Base-by-base conservation (phyloP, 495 filamentous ascomycete species). In the Aspergillus indologenus region DNA sequence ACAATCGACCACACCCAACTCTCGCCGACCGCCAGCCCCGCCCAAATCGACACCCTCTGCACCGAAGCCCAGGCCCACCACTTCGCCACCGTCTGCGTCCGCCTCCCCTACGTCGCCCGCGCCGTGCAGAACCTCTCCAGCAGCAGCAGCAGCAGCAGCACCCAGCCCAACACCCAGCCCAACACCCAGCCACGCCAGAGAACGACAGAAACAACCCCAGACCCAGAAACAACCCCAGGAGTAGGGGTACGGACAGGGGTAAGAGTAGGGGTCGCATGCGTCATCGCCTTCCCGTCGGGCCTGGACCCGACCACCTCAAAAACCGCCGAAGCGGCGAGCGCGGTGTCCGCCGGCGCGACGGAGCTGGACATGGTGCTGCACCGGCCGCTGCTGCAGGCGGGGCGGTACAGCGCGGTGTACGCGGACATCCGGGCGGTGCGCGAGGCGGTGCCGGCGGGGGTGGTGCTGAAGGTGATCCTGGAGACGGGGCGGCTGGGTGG, bases 361-460 rank as follows among this genome's bases (percentile, higher is more conserved):
- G 87, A 90, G 63, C 74, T 89, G 17, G 87, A 90, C 63, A 83
- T 88, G 78, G 87, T 90, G 14, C 75, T 89, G 53, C 85, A 87
- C 51, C 80, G 84, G 60, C 69, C 71, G 4, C 71, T 79, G 9
- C 71, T 89, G 20, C 82, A 83, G 58, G 53, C 70, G 1, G 69
- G 74, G 14, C 59, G 71, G 21, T 88, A 86, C 68, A 61, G 56
- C 5, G 68, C 72, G 11, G 78, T 88, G 47, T 88, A 81, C 71
- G 66, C 68, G 21, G 87, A 89, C 59, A 72, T 89, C 40, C 65
- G 71, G 22, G 78, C 80, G 6, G 79, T 89, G 45, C 78, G 79
- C 15, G 73, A 75, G 5, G 79, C 80, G 19, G 81, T 80, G 19
- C 75, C 76, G 9, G 53, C 71, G 24, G 78, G 80, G 29, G 68